Evolutionary conservation across 2,329 filamentous ascomycete species (phyloP).

Genomic region (Alternaria solani): DNA sequence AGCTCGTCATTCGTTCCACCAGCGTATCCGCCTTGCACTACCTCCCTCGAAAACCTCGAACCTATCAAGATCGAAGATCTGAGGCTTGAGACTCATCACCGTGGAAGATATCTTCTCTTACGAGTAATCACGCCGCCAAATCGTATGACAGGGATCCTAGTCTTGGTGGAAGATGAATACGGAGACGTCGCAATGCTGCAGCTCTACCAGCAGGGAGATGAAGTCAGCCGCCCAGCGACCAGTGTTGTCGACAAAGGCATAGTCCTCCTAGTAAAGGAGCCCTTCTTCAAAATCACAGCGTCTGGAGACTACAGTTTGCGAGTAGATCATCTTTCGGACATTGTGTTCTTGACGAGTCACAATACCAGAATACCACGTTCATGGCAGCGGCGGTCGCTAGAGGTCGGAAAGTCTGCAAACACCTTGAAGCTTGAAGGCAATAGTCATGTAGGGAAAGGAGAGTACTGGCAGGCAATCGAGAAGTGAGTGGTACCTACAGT

Average conservation of each 20-base stretch:
- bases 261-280: slow-evolving; percentile 54
- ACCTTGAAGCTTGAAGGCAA: slow-evolving; percentile 24
- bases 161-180: slow-evolving; percentile 20
- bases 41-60: slow-evolving; percentile 19
- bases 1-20: slow-evolving; percentile 27
- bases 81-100: slow-evolving; percentile 52
- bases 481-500: slow-evolving; percentile 8
- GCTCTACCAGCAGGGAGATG: slow-evolving; percentile 48
- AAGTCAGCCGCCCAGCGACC: slow-evolving; percentile 25
- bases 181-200: slow-evolving; percentile 12
- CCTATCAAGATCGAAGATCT: slow-evolving; percentile 44
- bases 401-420: slow-evolving; percentile 10
- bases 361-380: slow-evolving; percentile 53
- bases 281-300: slow-evolving; percentile 57
- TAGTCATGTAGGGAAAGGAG: slow-evolving; percentile 8
- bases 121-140: slow-evolving; percentile 37
- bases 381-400: slow-evolving; percentile 42
- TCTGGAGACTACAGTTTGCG: slow-evolving; percentile 56
- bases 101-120: slow-evolving; percentile 48
- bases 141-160: slow-evolving; percentile 17
- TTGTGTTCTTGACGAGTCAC: slow-evolving; percentile 49
- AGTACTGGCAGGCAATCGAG: slow-evolving; percentile 26
- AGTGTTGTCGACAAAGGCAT: slow-evolving; percentile 46
- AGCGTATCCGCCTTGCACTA: slow-evolving; percentile 29
- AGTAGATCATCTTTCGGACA: slow-evolving; percentile 63